Evolutionary conservation across 805 yeast genomes (phyloP).

Genomic region (Kodamaea restingae): DNA sequence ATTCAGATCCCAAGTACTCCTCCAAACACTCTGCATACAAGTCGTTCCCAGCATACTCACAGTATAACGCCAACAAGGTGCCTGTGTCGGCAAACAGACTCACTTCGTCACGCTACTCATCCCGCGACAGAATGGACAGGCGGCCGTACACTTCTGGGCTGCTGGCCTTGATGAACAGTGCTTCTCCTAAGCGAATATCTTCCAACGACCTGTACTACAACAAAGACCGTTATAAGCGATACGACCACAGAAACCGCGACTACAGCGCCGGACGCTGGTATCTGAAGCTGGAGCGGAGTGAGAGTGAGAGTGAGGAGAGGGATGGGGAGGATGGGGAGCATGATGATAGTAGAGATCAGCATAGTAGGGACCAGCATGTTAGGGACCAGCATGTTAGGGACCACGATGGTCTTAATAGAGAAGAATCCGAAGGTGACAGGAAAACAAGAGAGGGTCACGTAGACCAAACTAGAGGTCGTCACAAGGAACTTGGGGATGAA

Average conservation of each 20-base stretch:
- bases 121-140: constrained; percentile 17
- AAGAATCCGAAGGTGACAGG: constrained; percentile 2
- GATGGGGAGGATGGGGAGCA: constrained; percentile 1
- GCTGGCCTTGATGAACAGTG: constrained; percentile 17
- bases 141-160: constrained; percentile 16
- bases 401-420: no score
- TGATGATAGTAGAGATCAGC: not conserved
- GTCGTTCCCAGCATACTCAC: not conserved
- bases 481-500: no score
- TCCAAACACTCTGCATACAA: not conserved
- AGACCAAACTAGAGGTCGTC: no score
- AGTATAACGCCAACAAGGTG: constrained; percentile 12
- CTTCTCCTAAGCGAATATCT: constrained; percentile 11
- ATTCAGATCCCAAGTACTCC: not conserved
- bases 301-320: constrained; percentile 8
- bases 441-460: no score
- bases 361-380: no score
- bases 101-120: constrained; percentile 17
- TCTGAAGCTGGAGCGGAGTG: constrained; percentile 4
- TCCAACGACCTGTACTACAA: constrained; percentile 27
- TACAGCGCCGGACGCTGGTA: constrained; percentile 6
- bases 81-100: constrained; percentile 16
- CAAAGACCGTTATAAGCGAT: constrained; percentile 6
- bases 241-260: constrained; percentile 6
- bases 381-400: no score